phyloP scores from a whole-genome alignment of 2,329 filamentous ascomycete genomes.

The Tympanopsis confertula region DNA sequence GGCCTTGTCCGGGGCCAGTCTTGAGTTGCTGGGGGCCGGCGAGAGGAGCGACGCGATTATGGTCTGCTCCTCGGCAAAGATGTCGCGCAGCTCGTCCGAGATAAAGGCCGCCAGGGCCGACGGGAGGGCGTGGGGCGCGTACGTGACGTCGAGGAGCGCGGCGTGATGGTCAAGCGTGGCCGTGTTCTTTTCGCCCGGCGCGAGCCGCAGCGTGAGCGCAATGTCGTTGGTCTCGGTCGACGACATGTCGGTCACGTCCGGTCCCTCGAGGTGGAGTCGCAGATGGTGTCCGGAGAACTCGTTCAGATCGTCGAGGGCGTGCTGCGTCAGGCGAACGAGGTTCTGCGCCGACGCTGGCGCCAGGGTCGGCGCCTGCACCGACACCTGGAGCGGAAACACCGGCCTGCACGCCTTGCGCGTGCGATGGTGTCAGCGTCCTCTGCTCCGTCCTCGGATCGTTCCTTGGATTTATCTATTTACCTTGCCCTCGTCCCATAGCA shows the following conservation, averaged over 20 bases:
- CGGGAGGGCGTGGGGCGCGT: slow-evolving; percentile 58
- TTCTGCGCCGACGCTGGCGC: slow-evolving; percentile 57
- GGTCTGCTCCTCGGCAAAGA: slow-evolving; percentile 81
- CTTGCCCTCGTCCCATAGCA: slow-evolving; percentile 81
- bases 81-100: slow-evolving; percentile 62
- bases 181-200: slow-evolving; percentile 46
- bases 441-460: no score
- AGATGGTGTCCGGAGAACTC: slow-evolving; percentile 78
- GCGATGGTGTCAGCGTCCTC: slow-evolving; percentile 4
- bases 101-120: slow-evolving; percentile 64
- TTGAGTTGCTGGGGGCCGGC: slow-evolving; percentile 27
- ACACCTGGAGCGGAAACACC: slow-evolving; percentile 76
- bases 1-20: slow-evolving; percentile 35
- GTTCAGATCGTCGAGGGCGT: slow-evolving; percentile 75
- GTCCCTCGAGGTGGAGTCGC: slow-evolving; percentile 52
- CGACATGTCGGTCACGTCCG: slow-evolving; percentile 9
- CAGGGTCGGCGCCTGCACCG: slow-evolving; percentile 58
- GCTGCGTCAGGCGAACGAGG: slow-evolving; percentile 70
- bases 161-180: slow-evolving; percentile 58
- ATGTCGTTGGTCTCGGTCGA: slow-evolving; percentile 23
- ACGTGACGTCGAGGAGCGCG: slow-evolving; percentile 66
- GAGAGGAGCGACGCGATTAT: slow-evolving; percentile 68
- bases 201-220: slow-evolving; percentile 61
- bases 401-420: slow-evolving; percentile 64
- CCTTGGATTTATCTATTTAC: slow-evolving; percentile 41